Percentiles rank a stretch among this genome's conserved stretches.
These are phyloP conservation scores for Austropuccinia psidii DNA, from an alignment of 1,284 basidiomycete genomes.

Conservation along the genomic window DNA sequence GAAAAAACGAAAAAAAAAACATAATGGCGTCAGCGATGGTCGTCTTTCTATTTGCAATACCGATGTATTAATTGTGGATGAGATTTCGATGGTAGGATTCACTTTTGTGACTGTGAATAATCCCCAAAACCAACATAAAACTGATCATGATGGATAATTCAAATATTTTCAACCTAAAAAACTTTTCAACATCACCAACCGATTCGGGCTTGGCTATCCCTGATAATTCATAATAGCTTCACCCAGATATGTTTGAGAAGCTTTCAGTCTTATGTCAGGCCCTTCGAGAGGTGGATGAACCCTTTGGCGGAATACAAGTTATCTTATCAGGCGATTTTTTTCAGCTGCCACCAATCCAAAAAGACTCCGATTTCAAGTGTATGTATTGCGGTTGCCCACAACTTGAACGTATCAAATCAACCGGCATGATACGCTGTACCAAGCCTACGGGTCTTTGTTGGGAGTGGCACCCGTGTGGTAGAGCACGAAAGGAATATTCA, in stretches of 20 bases:
- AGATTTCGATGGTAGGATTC: constrained; percentile 28
- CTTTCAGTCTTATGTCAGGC: constrained; percentile 31
- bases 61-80: constrained; percentile 32
- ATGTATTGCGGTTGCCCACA: constrained; percentile 32
- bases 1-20: neutral
- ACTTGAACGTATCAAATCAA: constrained; percentile 13
- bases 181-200: neutral
- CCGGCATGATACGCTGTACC: constrained; percentile 20
- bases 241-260: constrained; percentile 29
- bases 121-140: neutral
- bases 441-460: constrained; percentile 10
- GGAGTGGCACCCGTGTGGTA: constrained; percentile 20
- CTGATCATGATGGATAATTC: neutral
- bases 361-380: constrained; percentile 23
- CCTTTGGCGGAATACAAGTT: constrained; percentile 33
- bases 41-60: constrained; percentile 20
- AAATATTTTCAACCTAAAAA: neutral
- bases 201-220: neutral
- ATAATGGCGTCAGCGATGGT: neutral
- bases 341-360: constrained; percentile 26
- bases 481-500: neutral
- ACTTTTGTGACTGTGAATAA: neutral
- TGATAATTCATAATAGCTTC: neutral
- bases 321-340: constrained; percentile 34
- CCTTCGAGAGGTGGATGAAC: neutral